Base-by-base conservation (phyloP, 176 grass and related monocot genomes). In the Thinopyrum elongatum region DNA sequence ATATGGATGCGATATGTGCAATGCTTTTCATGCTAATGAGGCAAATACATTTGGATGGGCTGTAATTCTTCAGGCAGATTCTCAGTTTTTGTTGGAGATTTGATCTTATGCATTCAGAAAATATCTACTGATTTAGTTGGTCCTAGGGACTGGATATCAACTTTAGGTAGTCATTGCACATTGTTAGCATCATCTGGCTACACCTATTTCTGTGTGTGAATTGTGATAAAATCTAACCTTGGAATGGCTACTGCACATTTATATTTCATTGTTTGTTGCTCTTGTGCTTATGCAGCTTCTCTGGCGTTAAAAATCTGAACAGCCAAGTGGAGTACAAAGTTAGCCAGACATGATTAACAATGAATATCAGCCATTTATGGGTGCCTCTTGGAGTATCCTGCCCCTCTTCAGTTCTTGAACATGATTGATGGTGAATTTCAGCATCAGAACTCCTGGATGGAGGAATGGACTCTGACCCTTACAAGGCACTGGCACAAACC, bases 31-130 rank as follows among this genome's bases (percentile, higher is more conserved):
- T 76, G 36, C 4, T 87, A 65, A 84, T 72, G 80, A 92, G 83
- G 67, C 71, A 87, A 83, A 74, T 85, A 65, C 78, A 80, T 82
- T 78, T 83, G 76, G 65, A 83, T 76, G 73, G 68, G 10, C 5
- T 55, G 14, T 88, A 88, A 61, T 68, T 77, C 78, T 55, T 83
- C 29, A 41, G 21, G 25, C 14, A 85, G 65, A 88, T 84, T 84
- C 3, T 83, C 8, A 26, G 31, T 65, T 41, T 75, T 30, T 2
- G 7, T 44, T 61, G 57, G 42, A 62, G 35, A 63, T 49, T 33
- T 42, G 22, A 77, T 70, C 74, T 73, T 27, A 17, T 71, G 49
- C 60, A 69, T 42, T 55, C 71, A 66, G 33, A 69, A 73, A 47
- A 34, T 41, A 80, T 81, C 55, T 71, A 79, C 30, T 75, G 28